Percentiles rank a stretch among this genome's conserved stretches.
phyloP scores from a whole-genome alignment of 768 basidiomycete genomes.

The Punctularia strigosozonata region DNA sequence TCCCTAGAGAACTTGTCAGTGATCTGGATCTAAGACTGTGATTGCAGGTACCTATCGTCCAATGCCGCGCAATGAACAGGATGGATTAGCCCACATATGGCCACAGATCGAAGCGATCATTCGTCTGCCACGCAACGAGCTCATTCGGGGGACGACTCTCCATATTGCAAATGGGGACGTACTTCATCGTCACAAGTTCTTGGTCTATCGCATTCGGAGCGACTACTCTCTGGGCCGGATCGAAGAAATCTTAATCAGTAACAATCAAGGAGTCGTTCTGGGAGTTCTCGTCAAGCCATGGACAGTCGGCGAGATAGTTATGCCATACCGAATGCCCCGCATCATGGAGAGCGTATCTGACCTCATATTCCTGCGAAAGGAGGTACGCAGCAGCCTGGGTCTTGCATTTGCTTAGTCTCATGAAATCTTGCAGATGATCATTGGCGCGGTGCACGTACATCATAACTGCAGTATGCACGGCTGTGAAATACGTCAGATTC shows the following conservation, averaged over 20 bases:
- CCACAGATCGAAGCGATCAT: background rate
- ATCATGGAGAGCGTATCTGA: background rate
- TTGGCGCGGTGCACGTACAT: background rate
- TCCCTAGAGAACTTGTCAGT: background rate
- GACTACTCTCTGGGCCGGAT: background rate
- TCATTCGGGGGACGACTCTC: background rate
- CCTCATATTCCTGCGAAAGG: background rate
- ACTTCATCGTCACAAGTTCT: too few species aligned
- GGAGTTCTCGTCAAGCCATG: background rate
- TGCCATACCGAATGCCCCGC: background rate
- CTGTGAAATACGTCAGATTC: background rate
- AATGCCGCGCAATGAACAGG: background rate
- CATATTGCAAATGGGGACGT: background rate
- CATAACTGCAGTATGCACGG: background rate
- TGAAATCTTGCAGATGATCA: background rate
- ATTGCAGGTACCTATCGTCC: background rate
- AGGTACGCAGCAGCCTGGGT: background rate
- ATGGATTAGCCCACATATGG: background rate
- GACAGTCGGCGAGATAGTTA: background rate
- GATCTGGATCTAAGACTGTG: background rate
- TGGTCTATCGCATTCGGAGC: background rate
- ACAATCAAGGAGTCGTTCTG: background rate
- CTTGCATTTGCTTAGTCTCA: background rate
- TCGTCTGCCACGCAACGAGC: background rate
- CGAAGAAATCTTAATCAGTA: background rate